Conservation (phyloP, 495 filamentous ascomycete genomes). For the Copromyces sp. region DNA sequence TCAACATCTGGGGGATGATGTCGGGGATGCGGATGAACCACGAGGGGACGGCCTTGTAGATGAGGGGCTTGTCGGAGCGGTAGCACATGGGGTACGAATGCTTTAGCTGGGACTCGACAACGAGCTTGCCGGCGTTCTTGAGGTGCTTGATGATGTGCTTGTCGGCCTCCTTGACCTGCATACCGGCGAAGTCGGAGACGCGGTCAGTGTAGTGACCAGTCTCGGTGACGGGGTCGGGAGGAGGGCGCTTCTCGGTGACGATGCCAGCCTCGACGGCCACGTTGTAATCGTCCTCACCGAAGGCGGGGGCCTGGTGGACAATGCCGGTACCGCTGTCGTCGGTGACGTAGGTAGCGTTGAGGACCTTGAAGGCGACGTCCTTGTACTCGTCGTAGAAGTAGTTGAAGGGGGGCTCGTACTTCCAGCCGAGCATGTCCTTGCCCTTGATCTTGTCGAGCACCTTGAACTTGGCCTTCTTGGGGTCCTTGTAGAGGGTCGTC, state of each 20-base stretch:
- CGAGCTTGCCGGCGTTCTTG: slow-evolving; percentile 66
- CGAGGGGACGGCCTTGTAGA: slow-evolving; percentile 86
- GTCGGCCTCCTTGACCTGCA: slow-evolving; percentile 90
- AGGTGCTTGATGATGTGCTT: slow-evolving; percentile 90
- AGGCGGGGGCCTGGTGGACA: slow-evolving; percentile 91
- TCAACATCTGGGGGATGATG: slow-evolving; percentile 81
- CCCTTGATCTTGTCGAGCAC: slow-evolving; percentile 74
- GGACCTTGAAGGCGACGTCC: slow-evolving; percentile 82
- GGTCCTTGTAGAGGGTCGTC: slow-evolving; percentile 83
- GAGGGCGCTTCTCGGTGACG: slow-evolving; percentile 62
- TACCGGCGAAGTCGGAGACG: slow-evolving; percentile 75
- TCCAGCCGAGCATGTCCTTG: slow-evolving; percentile 82
- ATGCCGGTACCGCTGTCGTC: slow-evolving; percentile 90
- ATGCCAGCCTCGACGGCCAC: slow-evolving; percentile 69
- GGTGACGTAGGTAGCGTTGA: slow-evolving; percentile 85
- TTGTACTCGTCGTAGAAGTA: slow-evolving; percentile 95
- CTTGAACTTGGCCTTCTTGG: slow-evolving; percentile 95
- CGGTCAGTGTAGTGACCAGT: slow-evolving; percentile 69
- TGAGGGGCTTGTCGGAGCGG: slow-evolving; percentile 89
- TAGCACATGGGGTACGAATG: slow-evolving; percentile 96
- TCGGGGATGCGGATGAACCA: slow-evolving; percentile 89
- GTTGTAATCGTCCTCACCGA: slow-evolving; percentile 94
- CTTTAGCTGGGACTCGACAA: slow-evolving; percentile 83
- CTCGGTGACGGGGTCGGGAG: slow-evolving; percentile 86
- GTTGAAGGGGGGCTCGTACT: slow-evolving; percentile 82